Base-by-base conservation (phyloP, 495 filamentous ascomycete species). In the Umbilicaria muhlenbergii region DNA sequence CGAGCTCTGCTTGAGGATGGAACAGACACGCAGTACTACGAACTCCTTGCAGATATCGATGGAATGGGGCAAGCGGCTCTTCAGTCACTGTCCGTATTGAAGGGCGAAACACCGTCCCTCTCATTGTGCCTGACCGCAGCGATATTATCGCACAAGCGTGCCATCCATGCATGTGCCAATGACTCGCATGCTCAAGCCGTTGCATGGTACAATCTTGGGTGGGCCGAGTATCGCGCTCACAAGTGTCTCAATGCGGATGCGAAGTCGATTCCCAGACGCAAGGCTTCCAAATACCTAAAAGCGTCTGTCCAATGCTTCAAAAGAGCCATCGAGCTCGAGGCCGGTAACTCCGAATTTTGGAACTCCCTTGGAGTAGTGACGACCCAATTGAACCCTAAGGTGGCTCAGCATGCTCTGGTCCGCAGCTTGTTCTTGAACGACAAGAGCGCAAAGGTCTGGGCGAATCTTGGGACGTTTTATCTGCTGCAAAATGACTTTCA, bases 271-370 rank as follows among this genome's bases (percentile, higher is more conserved):
- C 50, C 42, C 18, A 59, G 64, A 55, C 61, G 55, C 45, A 65
- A 73, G 49, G 43, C 61, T 2, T 74, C 70, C 13, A 78, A 68
- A 43, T 84, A 82, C 48, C 66, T 93, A 17, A 89, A 80, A 59
- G 79, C 86, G 17, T 72, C 89, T 17, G 79, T 96, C 41, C 74
- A 81, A 21, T 92, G 87, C 58, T 99, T 99, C 74, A 99, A 96
- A 62, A 72, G 85, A 41, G 83, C 92, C 3, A 96, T 99, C 54
- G 92, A 96, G 60, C 64, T 95, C 2, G 91, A 99, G 58, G 81
- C 92, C 6, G 83, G 87, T 24, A 99, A 96, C 54, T 67, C 87
- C 0, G 91, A 99, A 52, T 99, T 96, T 60, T 99, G 91, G 91
- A 95, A 94, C 58, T 77, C 91, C 3, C 73, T 99, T 16, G 91